phyloP scores from a whole-genome alignment of 371 early-diverging fungal genomes.

The Mucor irregularis region DNA sequence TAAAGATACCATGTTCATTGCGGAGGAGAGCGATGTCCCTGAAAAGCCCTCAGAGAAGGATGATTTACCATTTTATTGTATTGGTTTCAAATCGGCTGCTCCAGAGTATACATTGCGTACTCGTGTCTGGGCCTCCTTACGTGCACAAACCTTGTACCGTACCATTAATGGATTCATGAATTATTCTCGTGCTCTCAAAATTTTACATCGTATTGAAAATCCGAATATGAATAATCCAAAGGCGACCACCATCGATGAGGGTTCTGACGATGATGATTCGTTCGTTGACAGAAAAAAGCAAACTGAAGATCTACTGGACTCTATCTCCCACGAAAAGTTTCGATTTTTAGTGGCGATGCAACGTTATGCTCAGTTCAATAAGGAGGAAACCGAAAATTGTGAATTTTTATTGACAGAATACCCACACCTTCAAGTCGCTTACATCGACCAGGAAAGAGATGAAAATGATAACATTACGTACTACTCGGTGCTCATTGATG shows the following conservation, averaged over 20 bases:
- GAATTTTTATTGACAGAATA: constrained; percentile 78
- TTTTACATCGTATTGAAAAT: constrained; percentile 81
- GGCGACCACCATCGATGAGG: not conserved
- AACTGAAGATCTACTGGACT: constrained; percentile 60
- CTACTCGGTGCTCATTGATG: constrained; percentile 81
- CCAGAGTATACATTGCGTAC: constrained; percentile 85
- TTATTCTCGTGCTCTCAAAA: constrained; percentile 82
- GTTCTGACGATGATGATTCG: constrained; percentile 24
- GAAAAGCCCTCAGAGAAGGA: constrained; percentile 56
- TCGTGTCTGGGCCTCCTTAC: constrained; percentile 87
- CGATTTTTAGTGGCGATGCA: constrained; percentile 90
- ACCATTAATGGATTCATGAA: constrained; percentile 93
- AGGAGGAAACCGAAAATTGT: constrained; percentile 78
- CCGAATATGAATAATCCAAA: constrained; percentile 55
- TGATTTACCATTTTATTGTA: constrained; percentile 81
- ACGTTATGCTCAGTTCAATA: constrained; percentile 74
- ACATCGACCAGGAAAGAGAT: constrained; percentile 69
- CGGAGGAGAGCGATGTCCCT: constrained; percentile 55
- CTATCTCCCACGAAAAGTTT: constrained; percentile 78
- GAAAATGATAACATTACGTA: constrained; percentile 52
- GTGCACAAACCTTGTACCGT: constrained; percentile 87
- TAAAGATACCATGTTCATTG: constrained; percentile 82
- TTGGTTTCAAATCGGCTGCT: constrained; percentile 84
- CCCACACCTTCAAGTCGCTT: constrained; percentile 83
- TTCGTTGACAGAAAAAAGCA: constrained; percentile 25